Evolutionary conservation across 2,329 filamentous ascomycete genomes (phyloP).

Genomic region (Hypomyces perniciosus): DNA sequence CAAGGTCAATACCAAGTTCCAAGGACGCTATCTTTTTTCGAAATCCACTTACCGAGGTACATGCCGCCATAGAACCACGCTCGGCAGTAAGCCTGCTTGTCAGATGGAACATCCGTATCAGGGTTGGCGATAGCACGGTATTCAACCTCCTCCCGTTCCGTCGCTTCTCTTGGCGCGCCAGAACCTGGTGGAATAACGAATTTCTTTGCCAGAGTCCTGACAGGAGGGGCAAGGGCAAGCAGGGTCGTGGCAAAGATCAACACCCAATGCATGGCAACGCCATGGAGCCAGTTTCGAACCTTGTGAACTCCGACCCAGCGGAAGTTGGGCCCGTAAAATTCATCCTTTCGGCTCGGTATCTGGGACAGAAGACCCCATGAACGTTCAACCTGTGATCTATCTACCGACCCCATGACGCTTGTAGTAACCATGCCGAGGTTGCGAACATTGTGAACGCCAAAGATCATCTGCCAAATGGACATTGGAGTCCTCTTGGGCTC

Average conservation of each 20-base stretch:
- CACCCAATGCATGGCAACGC: conserved; percentile 44
- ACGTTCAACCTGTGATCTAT: conserved; percentile 51
- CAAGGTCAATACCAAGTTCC: conserved; percentile 5
- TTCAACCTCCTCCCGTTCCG: conserved; percentile 54
- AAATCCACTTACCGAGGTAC: conserved; percentile 53
- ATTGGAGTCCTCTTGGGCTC: conserved; percentile 21
- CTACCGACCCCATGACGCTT: conserved; percentile 43
- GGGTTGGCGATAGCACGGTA: conserved; percentile 60
- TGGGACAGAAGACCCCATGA: conserved; percentile 56
- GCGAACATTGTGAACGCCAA: conserved; percentile 44
- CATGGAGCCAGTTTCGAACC: conserved; percentile 43
- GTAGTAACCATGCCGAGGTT: conserved; percentile 52
- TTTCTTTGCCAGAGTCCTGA: conserved; percentile 39
- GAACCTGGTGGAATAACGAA: conserved; percentile 49
- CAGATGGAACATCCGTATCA: conserved; percentile 38
- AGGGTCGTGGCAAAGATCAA: conserved; percentile 39
- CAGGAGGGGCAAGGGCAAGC: conserved; percentile 37
- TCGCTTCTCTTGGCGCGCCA: conserved; percentile 46
- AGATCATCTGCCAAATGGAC: conserved; percentile 38
- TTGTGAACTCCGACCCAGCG: conserved; percentile 50
- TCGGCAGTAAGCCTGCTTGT: conserved; percentile 48
- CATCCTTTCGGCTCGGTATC: conserved; percentile 35
- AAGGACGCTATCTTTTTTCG: not conserved
- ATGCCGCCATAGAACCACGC: conserved; percentile 54
- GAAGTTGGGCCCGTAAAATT: conserved; percentile 58